phyloP scores from a whole-genome alignment of 768 basidiomycete genomes.

The Piloderma croceum region DNA sequence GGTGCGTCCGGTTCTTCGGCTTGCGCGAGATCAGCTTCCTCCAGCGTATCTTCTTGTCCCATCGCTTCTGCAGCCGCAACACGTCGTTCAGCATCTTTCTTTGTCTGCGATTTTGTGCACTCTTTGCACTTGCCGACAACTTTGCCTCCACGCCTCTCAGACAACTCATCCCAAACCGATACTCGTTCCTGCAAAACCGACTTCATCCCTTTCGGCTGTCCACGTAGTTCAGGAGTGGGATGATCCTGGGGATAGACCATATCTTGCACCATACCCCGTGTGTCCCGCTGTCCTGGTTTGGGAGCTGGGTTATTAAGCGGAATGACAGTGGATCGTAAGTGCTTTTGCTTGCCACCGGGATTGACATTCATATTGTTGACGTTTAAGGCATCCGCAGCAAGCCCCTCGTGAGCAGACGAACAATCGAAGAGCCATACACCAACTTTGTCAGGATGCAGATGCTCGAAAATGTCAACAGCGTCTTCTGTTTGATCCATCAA shows the following conservation, averaged over 20 bases:
- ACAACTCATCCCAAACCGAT: slow-evolving; percentile 3
- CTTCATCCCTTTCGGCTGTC: slow-evolving; percentile 20
- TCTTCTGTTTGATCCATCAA: slow-evolving; percentile 15
- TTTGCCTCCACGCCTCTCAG: slow-evolving; percentile 3
- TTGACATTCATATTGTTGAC: slow-evolving; percentile 22
- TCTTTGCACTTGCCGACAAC: slow-evolving; percentile 12
- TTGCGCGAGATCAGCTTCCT: slow-evolving; percentile 1
- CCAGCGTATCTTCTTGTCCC: slow-evolving; percentile 4
- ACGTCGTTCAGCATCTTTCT: slow-evolving; percentile 11
- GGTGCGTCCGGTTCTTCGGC: slow-evolving; percentile 8
- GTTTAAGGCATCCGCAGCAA: slow-evolving; percentile 21
- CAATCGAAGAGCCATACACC: slow-evolving; percentile 22
- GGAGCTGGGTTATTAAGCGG: slow-evolving; percentile 11
- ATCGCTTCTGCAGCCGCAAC: slow-evolving; percentile 9
- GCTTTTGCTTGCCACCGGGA: slow-evolving; percentile 19
- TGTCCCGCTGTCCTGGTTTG: slow-evolving; percentile 3
- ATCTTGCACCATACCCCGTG: slow-evolving; percentile 9
- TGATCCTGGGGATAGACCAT: slow-evolving; percentile 12
- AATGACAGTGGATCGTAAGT: slow-evolving; percentile 15
- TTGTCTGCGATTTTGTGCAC: slow-evolving; percentile 14
- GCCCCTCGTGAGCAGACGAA: slow-evolving; percentile 21
- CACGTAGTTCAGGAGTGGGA: slow-evolving; percentile 4
- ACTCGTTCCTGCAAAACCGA: slow-evolving; percentile 16
- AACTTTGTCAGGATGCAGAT: slow-evolving; percentile 13
- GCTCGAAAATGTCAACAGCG: slow-evolving; percentile 17